These are phyloP conservation scores for Biscogniauxia mediterranea DNA, from an alignment of 2,329 filamentous ascomycete genomes.

Conservation along the genomic window DNA sequence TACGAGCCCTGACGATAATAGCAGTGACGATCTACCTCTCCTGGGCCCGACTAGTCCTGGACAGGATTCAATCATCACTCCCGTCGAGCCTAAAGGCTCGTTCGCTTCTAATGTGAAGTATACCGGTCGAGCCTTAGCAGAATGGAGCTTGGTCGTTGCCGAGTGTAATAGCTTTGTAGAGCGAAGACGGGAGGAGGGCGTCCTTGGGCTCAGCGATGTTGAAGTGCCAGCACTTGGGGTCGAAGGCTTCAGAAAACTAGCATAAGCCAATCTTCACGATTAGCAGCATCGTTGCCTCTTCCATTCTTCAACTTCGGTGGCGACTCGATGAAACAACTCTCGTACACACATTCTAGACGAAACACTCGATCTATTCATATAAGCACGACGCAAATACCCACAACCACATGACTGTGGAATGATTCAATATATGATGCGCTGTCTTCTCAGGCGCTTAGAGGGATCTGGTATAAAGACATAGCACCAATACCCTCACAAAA, in stretches of 20 bases:
- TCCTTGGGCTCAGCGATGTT: slow-evolving; percentile 63
- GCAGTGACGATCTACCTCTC: slow-evolving; percentile 23
- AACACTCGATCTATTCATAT: not conserved
- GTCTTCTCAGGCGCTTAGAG: not conserved
- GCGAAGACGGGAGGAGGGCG: slow-evolving; percentile 69
- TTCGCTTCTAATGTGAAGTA: slow-evolving; percentile 55
- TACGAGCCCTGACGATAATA: slow-evolving; percentile 19
- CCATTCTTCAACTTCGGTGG: not conserved
- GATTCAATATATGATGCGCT: not conserved
- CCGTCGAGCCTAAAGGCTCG: slow-evolving; percentile 46
- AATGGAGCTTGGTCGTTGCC: slow-evolving; percentile 72
- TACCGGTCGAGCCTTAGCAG: slow-evolving; percentile 70
- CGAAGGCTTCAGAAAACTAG: slow-evolving; percentile 54
- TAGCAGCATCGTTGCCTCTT: not conserved
- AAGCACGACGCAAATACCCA: not conserved
- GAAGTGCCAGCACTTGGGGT: slow-evolving; percentile 67
- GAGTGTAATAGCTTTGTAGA: slow-evolving; percentile 84
- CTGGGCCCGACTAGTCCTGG: slow-evolving; percentile 18
- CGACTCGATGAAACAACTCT: not conserved
- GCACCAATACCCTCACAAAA: not conserved
- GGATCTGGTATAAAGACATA: not conserved
- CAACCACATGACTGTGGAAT: not conserved
- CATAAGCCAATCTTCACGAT: not conserved
- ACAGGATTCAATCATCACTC: slow-evolving; percentile 39
- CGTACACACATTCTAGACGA: not conserved